Conservation (phyloP, 306 rosid genomes). For the Alnus glutinosa region DNA sequence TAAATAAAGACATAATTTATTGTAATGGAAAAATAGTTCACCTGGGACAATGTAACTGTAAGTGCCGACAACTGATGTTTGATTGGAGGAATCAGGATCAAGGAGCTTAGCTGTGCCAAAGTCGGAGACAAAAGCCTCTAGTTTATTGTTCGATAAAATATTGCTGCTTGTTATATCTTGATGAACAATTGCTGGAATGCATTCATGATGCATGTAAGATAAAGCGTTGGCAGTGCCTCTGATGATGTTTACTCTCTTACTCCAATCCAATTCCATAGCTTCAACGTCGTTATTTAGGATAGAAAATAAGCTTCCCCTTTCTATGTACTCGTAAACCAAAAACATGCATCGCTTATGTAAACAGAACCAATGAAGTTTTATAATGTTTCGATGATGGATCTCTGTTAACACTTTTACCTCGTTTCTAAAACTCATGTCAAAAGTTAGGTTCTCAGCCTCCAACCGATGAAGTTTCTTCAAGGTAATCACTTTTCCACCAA, state of each 20-base stretch:
- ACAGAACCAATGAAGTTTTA: constrained; percentile 23
- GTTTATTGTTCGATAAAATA: constrained; percentile 13
- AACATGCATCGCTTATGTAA: constrained; percentile 27
- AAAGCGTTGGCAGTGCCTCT: constrained; percentile 15
- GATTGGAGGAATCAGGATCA: constrained; percentile 22
- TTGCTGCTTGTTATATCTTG: constrained; percentile 20
- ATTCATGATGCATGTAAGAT: constrained; percentile 27
- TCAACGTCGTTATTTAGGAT: background rate
- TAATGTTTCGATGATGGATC: constrained; percentile 12
- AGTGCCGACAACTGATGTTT: background rate
- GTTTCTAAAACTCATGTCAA: constrained; percentile 5
- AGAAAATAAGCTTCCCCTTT: constrained; percentile 20
- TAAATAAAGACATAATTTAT: background rate
- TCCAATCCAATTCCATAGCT: constrained; percentile 20
- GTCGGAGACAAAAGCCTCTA: constrained; percentile 2
- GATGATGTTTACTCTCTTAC: constrained; percentile 13
- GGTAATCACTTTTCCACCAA: constrained; percentile 4
- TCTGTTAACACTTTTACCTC: constrained; percentile 20
- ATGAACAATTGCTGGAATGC: constrained; percentile 15
- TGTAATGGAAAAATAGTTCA: background rate
- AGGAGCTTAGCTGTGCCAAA: constrained; percentile 18
- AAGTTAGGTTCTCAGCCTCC: background rate
- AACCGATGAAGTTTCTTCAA: constrained; percentile 24
- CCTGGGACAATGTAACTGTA: constrained; percentile 23
- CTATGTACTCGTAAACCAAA: constrained; percentile 26